These are phyloP conservation scores for Colletotrichum sp. DNA, from an alignment of 2,329 filamentous ascomycete genomes.

Conservation along the genomic window DNA sequence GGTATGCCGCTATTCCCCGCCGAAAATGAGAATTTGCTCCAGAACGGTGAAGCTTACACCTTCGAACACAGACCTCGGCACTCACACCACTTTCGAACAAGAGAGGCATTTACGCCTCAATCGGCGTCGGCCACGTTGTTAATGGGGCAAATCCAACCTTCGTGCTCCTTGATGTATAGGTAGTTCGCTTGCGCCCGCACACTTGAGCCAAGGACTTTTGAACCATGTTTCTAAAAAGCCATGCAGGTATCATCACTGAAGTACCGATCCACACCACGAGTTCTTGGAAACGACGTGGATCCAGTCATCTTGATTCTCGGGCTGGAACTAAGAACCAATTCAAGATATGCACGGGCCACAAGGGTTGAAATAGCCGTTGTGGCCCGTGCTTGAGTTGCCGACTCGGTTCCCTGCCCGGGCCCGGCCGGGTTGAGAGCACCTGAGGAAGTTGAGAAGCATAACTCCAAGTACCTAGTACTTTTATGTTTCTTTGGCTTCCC, in stretches of 20 bases:
- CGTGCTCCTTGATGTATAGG: no score
- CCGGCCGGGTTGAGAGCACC: background rate
- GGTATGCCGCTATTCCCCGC: background rate
- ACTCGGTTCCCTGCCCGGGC: background rate
- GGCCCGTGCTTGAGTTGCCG: background rate
- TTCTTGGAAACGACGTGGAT: fast-evolving
- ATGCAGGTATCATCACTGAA: background rate
- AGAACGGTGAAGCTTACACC: fast-evolving
- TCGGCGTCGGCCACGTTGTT: background rate
- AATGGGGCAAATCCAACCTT: fast-evolving
- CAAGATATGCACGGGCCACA: background rate
- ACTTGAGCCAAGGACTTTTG: background rate
- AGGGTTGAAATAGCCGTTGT: background rate
- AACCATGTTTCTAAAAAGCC: no score
- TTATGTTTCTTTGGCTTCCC: no score
- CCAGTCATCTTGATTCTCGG: background rate
- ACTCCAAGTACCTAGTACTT: no score
- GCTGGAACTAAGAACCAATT: background rate
- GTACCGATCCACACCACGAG: background rate
- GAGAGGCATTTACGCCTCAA: background rate
- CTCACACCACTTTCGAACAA: background rate
- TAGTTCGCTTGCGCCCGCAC: background rate
- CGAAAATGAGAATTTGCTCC: fast-evolving
- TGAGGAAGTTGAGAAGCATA: fast-evolving
- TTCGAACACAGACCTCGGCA: background rate